A percentile compares a stretch with the other conserved stretches of the same genome.
These are phyloP conservation scores for Alternaria burnsii DNA, from an alignment of 2,329 filamentous ascomycete species.

Conservation along the genomic window DNA sequence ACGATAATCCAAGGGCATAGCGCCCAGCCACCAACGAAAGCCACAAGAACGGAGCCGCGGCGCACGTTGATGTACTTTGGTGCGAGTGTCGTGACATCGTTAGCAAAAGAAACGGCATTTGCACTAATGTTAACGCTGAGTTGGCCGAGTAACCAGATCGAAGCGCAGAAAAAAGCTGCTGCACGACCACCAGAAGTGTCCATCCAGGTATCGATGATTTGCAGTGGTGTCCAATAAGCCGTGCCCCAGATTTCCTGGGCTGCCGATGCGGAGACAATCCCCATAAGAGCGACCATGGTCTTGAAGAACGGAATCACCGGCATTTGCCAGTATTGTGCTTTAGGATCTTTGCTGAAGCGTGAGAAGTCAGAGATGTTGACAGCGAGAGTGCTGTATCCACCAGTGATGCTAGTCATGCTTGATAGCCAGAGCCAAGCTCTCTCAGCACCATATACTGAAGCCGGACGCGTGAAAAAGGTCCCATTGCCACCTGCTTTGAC, in stretches of 20 bases:
- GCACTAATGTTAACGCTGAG: not conserved
- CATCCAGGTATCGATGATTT: not conserved
- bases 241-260: not conserved
- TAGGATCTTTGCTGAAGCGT: no score
- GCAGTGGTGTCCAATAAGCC: not conserved
- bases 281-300: not conserved
- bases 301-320: not conserved
- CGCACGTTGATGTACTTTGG: not conserved
- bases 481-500: no score
- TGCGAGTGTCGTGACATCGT: not conserved
- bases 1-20: not conserved
- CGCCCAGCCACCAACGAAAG: not conserved
- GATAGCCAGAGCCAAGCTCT: no score
- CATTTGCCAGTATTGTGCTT: not conserved
- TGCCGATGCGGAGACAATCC: not conserved
- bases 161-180: not conserved
- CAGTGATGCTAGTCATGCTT: no score
- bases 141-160: not conserved
- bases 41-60: not conserved
- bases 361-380: no score
- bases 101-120: not conserved
- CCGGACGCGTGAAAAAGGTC: no score
- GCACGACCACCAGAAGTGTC: not conserved
- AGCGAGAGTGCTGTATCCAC: no score
- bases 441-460: no score